A percentile compares a stretch with the other conserved stretches of the same genome.
Conservation (phyloP, 441 rosid genomes). For the Pelargonium cotyledonis region DNA sequence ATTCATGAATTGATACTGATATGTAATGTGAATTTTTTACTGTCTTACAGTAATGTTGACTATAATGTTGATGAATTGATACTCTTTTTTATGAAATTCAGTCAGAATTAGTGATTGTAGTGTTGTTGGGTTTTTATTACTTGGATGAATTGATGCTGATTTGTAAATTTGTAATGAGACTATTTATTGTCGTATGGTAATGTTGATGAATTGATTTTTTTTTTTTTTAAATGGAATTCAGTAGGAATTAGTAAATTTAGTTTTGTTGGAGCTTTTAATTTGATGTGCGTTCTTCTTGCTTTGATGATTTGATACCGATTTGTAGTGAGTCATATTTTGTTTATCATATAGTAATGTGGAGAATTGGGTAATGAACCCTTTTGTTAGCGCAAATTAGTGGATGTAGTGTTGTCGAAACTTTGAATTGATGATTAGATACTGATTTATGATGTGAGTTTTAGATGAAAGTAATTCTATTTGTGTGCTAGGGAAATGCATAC, state of each 20-base stretch:
- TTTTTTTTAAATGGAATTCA: not conserved
- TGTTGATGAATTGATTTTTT: not conserved
- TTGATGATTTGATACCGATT: too few relatives aligned
- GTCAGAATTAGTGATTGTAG: not conserved
- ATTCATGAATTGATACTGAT: not conserved
- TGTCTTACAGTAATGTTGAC: not conserved
- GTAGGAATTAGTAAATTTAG: not conserved
- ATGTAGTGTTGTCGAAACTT: too few relatives aligned
- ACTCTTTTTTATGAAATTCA: not conserved
- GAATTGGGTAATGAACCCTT: too few relatives aligned
- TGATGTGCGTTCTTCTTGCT: too few relatives aligned
- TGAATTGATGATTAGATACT: too few relatives aligned
- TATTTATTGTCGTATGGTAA: not conserved
- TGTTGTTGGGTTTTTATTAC: not conserved
- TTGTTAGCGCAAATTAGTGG: too few relatives aligned
- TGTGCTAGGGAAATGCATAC: too few relatives aligned
- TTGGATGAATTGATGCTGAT: not conserved
- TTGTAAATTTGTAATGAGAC: not conserved
- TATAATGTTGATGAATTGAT: too few relatives aligned
- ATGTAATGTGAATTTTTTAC: not conserved
- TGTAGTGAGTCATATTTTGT: too few relatives aligned
- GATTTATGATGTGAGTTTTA: too few relatives aligned
- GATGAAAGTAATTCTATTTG: too few relatives aligned
- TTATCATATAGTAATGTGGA: too few relatives aligned
- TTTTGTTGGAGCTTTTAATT: not conserved